Conservation (phyloP, 805 yeast genomes). For the Peterozyma xylosa region DNA sequence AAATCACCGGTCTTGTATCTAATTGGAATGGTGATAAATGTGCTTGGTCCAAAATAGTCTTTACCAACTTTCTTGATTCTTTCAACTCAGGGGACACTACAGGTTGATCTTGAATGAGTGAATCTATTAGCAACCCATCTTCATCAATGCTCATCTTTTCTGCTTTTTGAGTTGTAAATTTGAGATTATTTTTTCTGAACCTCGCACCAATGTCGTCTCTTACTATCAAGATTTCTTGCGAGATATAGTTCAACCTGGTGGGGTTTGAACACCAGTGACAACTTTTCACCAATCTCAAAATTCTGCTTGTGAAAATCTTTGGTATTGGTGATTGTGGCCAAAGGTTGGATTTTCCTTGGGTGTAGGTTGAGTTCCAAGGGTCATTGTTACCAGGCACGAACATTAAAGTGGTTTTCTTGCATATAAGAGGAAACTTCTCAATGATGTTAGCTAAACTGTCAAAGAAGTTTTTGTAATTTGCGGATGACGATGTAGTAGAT, state of each 20-base stretch:
- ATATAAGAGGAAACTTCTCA: constrained; percentile 47
- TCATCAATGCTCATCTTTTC: constrained; percentile 19
- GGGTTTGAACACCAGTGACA: constrained; percentile 73
- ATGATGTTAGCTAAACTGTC: constrained; percentile 66
- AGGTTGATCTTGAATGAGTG: constrained; percentile 13
- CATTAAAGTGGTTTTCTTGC: constrained; percentile 47
- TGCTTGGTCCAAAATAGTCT: constrained; percentile 83
- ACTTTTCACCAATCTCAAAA: constrained; percentile 49
- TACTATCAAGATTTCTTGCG: constrained; percentile 73
- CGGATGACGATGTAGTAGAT: constrained; percentile 38
- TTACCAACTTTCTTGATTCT: constrained; percentile 65
- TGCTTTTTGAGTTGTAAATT: constrained; percentile 32
- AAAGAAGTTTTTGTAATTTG: constrained; percentile 57
- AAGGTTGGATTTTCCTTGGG: constrained; percentile 47
- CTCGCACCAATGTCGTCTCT: constrained; percentile 70
- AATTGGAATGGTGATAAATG: constrained; percentile 74
- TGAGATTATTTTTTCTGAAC: constrained; percentile 61
- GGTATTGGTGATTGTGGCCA: constrained; percentile 80
- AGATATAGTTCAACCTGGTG: constrained; percentile 61
- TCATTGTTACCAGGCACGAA: constrained; percentile 88
- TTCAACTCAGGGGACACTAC: constrained; percentile 35
- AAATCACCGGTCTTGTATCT: constrained; percentile 51
- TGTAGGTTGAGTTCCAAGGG: constrained; percentile 78
- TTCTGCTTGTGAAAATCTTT: constrained; percentile 56
- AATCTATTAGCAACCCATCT: constrained; percentile 14